A percentile compares a stretch with the other conserved stretches of the same genome.
phyloP scores from a whole-genome alignment of 352 stramenopile genomes.

The Globisporangium acanthophoron region DNA sequence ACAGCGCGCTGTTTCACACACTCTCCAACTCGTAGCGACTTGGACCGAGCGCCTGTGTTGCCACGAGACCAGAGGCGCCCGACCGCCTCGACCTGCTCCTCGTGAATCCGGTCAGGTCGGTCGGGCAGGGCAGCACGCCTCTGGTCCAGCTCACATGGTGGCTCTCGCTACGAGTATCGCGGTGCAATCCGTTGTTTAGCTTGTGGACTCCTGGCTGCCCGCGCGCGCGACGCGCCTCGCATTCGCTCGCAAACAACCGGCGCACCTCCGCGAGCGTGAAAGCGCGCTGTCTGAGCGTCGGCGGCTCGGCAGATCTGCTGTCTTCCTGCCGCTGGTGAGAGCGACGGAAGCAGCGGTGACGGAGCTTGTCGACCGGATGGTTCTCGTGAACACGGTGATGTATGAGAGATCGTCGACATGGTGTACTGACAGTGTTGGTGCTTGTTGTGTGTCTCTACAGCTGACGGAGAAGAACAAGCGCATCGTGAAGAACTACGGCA shows the following conservation, averaged over 20 bases:
- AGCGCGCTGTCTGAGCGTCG: background rate
- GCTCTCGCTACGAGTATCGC: conserved; percentile 52
- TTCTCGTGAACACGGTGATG: background rate
- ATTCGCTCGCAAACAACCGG: conserved; percentile 1
- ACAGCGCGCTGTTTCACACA: background rate
- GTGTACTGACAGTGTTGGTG: background rate
- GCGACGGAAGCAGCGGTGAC: background rate
- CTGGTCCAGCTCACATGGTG: conserved; percentile 85
- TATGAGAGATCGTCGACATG: no score
- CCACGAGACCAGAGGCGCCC: conserved; percentile 64
- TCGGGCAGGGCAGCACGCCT: conserved; percentile 10
- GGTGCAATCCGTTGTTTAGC: conserved; percentile 77
- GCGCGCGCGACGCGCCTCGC: background rate
- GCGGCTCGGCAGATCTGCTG: background rate
- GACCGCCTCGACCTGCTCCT: background rate
- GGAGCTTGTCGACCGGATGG: background rate
- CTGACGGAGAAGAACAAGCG: conserved; percentile 97
- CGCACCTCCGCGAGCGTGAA: background rate
- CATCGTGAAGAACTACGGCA: conserved; percentile 99
- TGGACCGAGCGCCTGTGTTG: conserved; percentile 70
- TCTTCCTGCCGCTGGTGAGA: background rate
- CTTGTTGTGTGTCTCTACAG: conserved; percentile 28
- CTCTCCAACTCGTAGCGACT: conserved; percentile 39
- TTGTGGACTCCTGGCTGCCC: conserved; percentile 19
- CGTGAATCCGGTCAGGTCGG: background rate